A percentile compares a stretch with the other conserved stretches of the same genome.
Conservation (phyloP, 2,329 filamentous ascomycete genomes). For the Delphinella strobiligena region DNA sequence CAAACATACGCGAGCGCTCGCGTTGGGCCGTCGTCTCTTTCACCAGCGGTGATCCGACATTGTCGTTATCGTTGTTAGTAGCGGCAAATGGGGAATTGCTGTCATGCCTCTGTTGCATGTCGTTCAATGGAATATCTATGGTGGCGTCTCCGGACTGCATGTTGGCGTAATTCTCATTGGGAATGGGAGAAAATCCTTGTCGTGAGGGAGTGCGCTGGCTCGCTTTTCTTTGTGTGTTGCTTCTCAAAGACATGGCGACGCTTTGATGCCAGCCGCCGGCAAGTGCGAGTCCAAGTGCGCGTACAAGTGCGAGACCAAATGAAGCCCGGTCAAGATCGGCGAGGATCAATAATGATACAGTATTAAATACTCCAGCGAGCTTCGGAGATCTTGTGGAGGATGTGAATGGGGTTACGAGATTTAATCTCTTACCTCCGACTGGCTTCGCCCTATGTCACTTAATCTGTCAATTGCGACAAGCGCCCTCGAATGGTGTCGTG, state of each 20-base stretch:
- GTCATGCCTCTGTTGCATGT: slow-evolving; percentile 32
- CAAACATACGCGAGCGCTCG: slow-evolving; percentile 25
- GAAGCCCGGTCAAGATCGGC: not conserved
- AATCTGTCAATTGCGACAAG: not conserved
- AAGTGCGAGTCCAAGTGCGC: not conserved
- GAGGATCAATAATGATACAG: not conserved
- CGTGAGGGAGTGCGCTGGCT: slow-evolving; percentile 16
- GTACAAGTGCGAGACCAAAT: not conserved
- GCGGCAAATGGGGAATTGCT: slow-evolving; percentile 19
- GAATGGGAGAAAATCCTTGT: slow-evolving; percentile 18
- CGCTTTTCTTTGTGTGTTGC: slow-evolving; percentile 1
- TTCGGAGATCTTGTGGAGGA: not conserved
- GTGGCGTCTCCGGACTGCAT: slow-evolving; percentile 40
- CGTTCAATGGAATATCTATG: slow-evolving; percentile 50
- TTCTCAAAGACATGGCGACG: slow-evolving; percentile 5
- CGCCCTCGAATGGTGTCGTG: not conserved
- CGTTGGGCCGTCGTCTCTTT: slow-evolving; percentile 14
- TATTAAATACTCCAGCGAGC: not conserved
- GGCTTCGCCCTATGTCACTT: too few relatives aligned
- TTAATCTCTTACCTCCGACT: not conserved
- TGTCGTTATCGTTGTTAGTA: too few relatives aligned
- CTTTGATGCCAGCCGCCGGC: not conserved
- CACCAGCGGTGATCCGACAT: slow-evolving; percentile 4
- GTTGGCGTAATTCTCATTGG: slow-evolving; percentile 11
- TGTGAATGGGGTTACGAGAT: not conserved